phyloP scores from a whole-genome alignment of 768 basidiomycete species.

The Filobasidium floriforme region DNA sequence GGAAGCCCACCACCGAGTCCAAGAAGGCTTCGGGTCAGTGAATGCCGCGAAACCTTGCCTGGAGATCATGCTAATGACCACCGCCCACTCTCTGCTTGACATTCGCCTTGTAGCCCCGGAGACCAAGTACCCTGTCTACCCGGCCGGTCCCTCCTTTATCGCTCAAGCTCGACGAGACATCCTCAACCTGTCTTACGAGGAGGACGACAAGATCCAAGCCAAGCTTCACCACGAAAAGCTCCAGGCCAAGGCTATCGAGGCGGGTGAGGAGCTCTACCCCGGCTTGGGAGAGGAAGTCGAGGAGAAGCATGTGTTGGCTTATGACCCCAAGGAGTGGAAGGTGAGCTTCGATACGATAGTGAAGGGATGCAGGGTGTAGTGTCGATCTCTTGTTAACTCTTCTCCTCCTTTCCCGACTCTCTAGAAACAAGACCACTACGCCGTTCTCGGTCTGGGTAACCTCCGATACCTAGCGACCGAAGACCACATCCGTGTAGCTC shows the following conservation, averaged over 20 bases:
- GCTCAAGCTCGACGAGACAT: conserved; percentile 69
- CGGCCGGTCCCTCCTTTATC: conserved; percentile 81
- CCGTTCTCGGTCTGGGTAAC: conserved; percentile 86
- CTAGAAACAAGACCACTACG: conserved; percentile 97
- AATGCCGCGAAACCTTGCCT: too few species aligned
- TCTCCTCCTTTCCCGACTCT: background rate
- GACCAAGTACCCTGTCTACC: conserved; percentile 51
- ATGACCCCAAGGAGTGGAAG: conserved; percentile 99
- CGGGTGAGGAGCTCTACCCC: conserved; percentile 66
- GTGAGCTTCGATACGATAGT: conserved; percentile 52
- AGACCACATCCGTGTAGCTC: conserved; percentile 92
- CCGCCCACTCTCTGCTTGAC: background rate
- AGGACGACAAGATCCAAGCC: conserved; percentile 64
- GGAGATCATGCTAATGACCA: conserved; percentile 24
- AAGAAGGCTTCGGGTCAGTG: conserved; percentile 41
- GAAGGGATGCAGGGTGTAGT: too few species aligned
- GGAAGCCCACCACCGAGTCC: conserved; percentile 46
- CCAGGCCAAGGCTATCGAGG: conserved; percentile 48
- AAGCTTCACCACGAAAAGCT: conserved; percentile 51
- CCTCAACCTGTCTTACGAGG: conserved; percentile 70
- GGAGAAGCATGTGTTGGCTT: conserved; percentile 56
- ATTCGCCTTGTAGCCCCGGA: conserved; percentile 9
- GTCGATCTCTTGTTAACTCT: background rate
- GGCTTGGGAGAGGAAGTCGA: conserved; percentile 91
- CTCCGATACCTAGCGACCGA: conserved; percentile 76